A percentile compares a stretch with the other conserved stretches of the same genome.
Conservation (phyloP, 352 stramenopile genomes). For the Phytophthora syringae region DNA sequence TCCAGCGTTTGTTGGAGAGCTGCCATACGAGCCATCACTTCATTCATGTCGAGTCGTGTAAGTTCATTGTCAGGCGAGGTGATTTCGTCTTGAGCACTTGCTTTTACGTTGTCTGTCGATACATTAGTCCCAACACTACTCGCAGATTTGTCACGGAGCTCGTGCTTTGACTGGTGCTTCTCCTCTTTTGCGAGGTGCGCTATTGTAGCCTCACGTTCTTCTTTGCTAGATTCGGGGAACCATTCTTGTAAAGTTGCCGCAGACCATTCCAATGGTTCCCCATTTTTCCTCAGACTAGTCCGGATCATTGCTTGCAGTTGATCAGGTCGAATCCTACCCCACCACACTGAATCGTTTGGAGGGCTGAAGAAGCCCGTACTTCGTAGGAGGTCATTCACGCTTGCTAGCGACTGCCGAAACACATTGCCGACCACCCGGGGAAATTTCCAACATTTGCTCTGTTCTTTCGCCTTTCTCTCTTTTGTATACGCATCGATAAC, state of each 20-base stretch:
- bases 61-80: background rate
- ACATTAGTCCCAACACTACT: background rate
- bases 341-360: conserved; percentile 24
- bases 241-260: conserved; percentile 15
- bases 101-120: conserved; percentile 1
- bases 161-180: conserved; percentile 18
- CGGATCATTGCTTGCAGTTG: conserved; percentile 27
- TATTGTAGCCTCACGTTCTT: conserved; percentile 31
- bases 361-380: conserved; percentile 21
- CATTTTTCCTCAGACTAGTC: background rate
- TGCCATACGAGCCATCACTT: conserved; percentile 17
- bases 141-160: conserved; percentile 1
- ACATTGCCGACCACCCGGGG: too few species aligned
- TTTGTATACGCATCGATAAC: too few species aligned
- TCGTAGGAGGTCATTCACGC: conserved; percentile 15
- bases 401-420: too few species aligned
- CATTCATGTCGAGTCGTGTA: background rate
- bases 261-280: conserved; percentile 18
- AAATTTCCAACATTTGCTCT: too few species aligned
- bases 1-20: conserved; percentile 26
- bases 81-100: conserved; percentile 5
- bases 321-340: conserved; percentile 27
- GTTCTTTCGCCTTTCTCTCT: too few species aligned
- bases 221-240: conserved; percentile 21
- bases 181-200: conserved; percentile 20